phyloP scores from a whole-genome alignment of 2,329 filamentous ascomycete genomes.

The Didymella pomorum region DNA sequence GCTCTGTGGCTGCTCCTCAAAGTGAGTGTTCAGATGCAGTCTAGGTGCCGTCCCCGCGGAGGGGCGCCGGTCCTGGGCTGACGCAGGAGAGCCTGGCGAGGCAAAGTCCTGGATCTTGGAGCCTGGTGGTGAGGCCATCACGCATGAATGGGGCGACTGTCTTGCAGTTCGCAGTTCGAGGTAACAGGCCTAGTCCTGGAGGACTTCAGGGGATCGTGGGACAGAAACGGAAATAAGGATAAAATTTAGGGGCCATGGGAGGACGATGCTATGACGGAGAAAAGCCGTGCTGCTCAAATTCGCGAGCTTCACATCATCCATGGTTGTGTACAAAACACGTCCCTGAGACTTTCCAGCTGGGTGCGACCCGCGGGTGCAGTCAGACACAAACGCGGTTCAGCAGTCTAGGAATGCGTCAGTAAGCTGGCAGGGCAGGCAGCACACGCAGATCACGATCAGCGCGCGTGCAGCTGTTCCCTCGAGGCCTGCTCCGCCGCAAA shows the following conservation, averaged over 20 bases:
- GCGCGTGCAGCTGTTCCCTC: constrained; percentile 1
- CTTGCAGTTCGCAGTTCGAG: constrained; percentile 3
- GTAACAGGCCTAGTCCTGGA: not conserved
- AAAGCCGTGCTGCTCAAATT: not conserved
- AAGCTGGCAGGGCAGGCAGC: constrained; percentile 1
- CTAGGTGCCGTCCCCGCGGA: constrained; percentile 21
- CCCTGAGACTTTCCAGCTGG: constrained; percentile 13
- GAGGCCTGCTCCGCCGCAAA: not conserved
- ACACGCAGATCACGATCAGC: constrained; percentile 13
- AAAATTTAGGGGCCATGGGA: constrained; percentile 8
- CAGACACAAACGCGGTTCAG: not conserved
- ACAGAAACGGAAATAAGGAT: constrained; percentile 10
- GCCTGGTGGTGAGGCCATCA: constrained; percentile 40
- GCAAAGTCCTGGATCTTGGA: constrained; percentile 47
- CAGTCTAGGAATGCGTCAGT: constrained; percentile 2
- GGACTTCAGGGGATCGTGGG: constrained; percentile 3
- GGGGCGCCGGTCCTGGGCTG: constrained; percentile 16
- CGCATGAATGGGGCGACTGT: constrained; percentile 5
- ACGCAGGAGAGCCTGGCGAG: constrained; percentile 27
- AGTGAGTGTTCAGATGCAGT: constrained; percentile 39
- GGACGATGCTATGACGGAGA: constrained; percentile 9
- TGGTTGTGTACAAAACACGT: constrained; percentile 9
- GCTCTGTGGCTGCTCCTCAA: constrained; percentile 25
- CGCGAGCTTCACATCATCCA: constrained; percentile 5
- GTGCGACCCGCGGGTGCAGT: constrained; percentile 6